Evolutionary conservation across 768 basidiomycete genomes (phyloP), one percentile per base, ranked within the genome.

Genomic region (Podaxis sp.): DNA sequence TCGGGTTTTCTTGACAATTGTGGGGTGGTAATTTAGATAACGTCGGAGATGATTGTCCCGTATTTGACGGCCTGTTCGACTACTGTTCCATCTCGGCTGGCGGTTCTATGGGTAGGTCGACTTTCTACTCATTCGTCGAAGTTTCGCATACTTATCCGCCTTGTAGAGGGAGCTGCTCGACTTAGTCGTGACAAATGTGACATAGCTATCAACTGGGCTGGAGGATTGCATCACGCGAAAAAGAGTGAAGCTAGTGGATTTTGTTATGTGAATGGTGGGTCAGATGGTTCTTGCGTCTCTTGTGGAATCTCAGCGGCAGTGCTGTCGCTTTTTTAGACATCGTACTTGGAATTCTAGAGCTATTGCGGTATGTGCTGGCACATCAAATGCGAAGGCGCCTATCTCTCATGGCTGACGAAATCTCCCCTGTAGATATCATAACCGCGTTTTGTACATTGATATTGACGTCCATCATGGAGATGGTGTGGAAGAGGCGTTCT

Each of bases 1-100:
- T 29, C 13, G 57, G 50, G 40, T 5, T 53, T 27, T 15, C 22
- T 27, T 41, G 33, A 38, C n/a, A 37, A 41, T 19, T 49, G 33
- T 62, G 36, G 40, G 22, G 5, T 37, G 60, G 43, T 57, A 59
- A 52, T 17, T 43, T 66, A 97, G 95, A 96, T 75, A 98, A 98
- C 65, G 95, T 98, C 22, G 97, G 96, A 37, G 97, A 99, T 69
- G 97, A 99, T 74, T 98, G 96, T 74, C 97, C 97, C 2, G 94
- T 98, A 37, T 99, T 99, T 67, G 97, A 99, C 67, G 97, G 97
- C 0, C 77, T 99, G 51, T 99, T 99, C 73, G 97, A 99, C 68
- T 99, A 98, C 73, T 98, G 97, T 72, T 96, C 96, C 2, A 99
- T 99, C 69, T 98, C 97, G 11, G 97, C 97, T n/a, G 97, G 97